phyloP scores from a whole-genome alignment of 768 basidiomycete species.

The Paxillus involutus region DNA sequence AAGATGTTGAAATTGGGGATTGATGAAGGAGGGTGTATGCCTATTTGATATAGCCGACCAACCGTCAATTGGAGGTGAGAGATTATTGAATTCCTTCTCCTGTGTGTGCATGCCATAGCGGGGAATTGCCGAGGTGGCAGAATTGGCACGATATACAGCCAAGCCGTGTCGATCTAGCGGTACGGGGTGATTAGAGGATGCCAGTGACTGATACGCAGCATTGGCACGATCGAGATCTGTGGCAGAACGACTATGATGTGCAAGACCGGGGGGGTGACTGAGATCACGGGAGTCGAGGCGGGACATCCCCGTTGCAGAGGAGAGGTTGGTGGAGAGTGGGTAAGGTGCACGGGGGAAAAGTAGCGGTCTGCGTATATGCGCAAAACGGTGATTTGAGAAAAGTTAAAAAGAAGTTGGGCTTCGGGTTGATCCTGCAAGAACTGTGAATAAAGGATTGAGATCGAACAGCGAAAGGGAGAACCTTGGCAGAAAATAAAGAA shows the following conservation, averaged over 20 bases:
- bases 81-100: slow-evolving; percentile 36
- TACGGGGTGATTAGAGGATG: slow-evolving; percentile 6
- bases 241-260: slow-evolving; percentile 22
- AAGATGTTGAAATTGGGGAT: slow-evolving; percentile 23
- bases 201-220: slow-evolving; percentile 15
- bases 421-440: slow-evolving; percentile 16
- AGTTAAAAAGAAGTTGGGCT: slow-evolving; percentile 8
- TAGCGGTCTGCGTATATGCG: not conserved
- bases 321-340: slow-evolving; percentile 6
- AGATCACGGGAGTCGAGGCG: slow-evolving; percentile 42
- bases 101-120: slow-evolving; percentile 36
- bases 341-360: not conserved
- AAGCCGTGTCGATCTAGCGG: slow-evolving; percentile 22
- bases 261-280: slow-evolving; percentile 34
- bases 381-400: not conserved
- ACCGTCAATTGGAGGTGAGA: slow-evolving; percentile 23
- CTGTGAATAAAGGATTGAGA: slow-evolving; percentile 30
- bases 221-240: slow-evolving; percentile 31
- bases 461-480: slow-evolving; percentile 25
- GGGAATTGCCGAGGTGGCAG: slow-evolving; percentile 29
- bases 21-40: slow-evolving; percentile 24
- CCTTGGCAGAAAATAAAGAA: slow-evolving; percentile 27
- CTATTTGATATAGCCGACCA: slow-evolving; percentile 37
- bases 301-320: slow-evolving; percentile 36
- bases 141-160: slow-evolving; percentile 13